A percentile compares a stretch with the other conserved stretches of the same genome.
Conservation (phyloP, 148 eudicot species). For the Mesembryanthemum crystallinum region DNA sequence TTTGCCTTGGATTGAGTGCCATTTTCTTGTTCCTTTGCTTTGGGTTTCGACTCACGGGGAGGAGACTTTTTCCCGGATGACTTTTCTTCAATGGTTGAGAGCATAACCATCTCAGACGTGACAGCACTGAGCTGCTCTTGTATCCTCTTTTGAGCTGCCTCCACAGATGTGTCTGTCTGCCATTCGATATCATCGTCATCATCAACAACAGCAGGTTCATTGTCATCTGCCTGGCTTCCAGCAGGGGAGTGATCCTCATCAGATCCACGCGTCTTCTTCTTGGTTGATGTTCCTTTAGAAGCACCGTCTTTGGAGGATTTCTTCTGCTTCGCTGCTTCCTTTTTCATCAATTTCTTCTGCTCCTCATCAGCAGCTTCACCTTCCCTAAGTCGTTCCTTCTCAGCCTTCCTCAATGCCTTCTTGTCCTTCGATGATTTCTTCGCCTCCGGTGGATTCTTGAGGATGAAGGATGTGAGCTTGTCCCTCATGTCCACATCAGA, state of each 20-base stretch:
- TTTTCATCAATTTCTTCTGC: slow-evolving; percentile 51
- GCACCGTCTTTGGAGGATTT: slow-evolving; percentile 50
- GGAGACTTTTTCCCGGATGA: slow-evolving; percentile 44
- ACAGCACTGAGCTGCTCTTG: slow-evolving; percentile 72
- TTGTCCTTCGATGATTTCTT: slow-evolving; percentile 66
- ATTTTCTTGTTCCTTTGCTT: slow-evolving; percentile 17
- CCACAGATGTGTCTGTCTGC: slow-evolving; percentile 73
- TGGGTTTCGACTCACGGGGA: slow-evolving; percentile 27
- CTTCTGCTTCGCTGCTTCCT: slow-evolving; percentile 49
- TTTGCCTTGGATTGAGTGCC: slow-evolving; percentile 26
- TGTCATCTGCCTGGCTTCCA: slow-evolving; percentile 48
- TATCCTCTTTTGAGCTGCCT: slow-evolving; percentile 64
- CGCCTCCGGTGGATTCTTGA: slow-evolving; percentile 70
- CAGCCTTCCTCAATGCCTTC: slow-evolving; percentile 74
- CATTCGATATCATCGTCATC: slow-evolving; percentile 58
- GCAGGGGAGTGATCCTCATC: slow-evolving; percentile 71
- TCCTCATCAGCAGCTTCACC: slow-evolving; percentile 81
- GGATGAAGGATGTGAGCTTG: slow-evolving; percentile 62
- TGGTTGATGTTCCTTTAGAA: slow-evolving; percentile 34
- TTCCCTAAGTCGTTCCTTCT: slow-evolving; percentile 72
- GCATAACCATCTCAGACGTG: slow-evolving; percentile 85
- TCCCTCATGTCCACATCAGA: slow-evolving; percentile 90
- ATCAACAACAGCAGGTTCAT: slow-evolving; percentile 24
- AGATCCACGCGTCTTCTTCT: slow-evolving; percentile 59
- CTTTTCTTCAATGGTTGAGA: slow-evolving; percentile 58